Evolutionary conservation across 169 alveolate species (phyloP), one percentile per base, ranked within the genome.

Genomic region (Perkinsus olseni): DNA sequence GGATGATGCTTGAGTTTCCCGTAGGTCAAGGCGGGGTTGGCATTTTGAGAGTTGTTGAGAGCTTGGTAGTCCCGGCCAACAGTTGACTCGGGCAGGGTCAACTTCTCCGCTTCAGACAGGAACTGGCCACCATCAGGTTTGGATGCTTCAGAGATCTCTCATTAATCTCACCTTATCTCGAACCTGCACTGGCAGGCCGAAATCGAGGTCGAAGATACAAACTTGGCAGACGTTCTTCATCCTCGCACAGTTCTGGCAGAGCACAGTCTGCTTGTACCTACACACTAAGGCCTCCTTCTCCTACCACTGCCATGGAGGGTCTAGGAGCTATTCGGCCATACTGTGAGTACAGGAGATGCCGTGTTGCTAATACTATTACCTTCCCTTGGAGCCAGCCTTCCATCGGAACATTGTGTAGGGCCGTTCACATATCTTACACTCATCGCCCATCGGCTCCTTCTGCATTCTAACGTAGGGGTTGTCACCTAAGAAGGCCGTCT

Each of bases 151-250:
- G 10, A 3, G 40, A 74, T 8, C 10, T 4, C 94, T 6, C 1
- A 37, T 20, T 6, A 98, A 93, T 93, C 82, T 62, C 31, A 97
- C 97, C 95, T 98, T 96, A 93, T 98, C 99, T 95, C 99, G 95
- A 90, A 98, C 98, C 94, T 98, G 99, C 36, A 99, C 98, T 36
- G 99, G 99, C 93, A 98, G 96, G 37, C 99, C 99, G 96, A 97
- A 99, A 95, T 99, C 98, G 38, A 99, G 95, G 95, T 99, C 99
- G 94, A 98, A 98, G 40, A 98, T 95, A 90, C 99, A 99, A 39
- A 99, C 97, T 95, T 99, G 99, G 95, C 99, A 99, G 38, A 99
- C 99, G 96, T 99, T 99, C 96, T 99, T 99, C 93, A 98, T 96
- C 94, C 98, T 98, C n/a, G 99, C 99, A 94, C 99, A 99, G 50